Evolutionary conservation across 768 basidiomycete species (phyloP), one percentile per base, ranked within the genome.

Genomic region (Gautieria morchelliformis): DNA sequence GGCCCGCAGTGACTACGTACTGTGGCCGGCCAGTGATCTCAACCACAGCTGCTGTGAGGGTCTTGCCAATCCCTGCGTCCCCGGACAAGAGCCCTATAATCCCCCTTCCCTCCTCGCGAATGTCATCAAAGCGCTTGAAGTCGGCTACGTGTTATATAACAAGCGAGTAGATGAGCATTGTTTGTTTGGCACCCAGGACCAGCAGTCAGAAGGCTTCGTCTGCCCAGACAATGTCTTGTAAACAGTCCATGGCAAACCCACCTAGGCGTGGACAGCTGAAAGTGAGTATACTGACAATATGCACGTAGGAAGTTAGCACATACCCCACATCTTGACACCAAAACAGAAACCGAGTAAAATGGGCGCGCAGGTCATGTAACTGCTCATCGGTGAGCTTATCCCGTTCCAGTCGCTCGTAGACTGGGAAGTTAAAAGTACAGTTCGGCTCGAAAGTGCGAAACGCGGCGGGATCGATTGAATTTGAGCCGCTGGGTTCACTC

Each of bases 1-100:
- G 19, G 17, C 72, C 71, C 10, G 67, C 67, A 22, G 63, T 65
- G 44, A 73, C 62, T 2, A 53, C 55, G 51, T 71, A 71, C 1
- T 72, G 60, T 3, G 72, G 69, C 7, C 63, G 58, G 10, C 61
- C 61, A 2, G 66, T 68, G 17, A 56, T 44, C 50, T 72, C 68
- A 1, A 68, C 68, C 19, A 69, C 62, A n/a, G 70, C 71, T 5
- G 68, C 70, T 14, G 70, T 69, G 24, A 72, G 63, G 0, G 71
- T 60, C 42, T 60, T 60, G 5, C 59, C 59, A 35, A 22, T 20
- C 8, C 58, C 58, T n/a, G n/a, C n/a, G n/a, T n/a, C n/a, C n/a
- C n/a, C n/a, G n/a, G n/a, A n/a, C n/a, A n/a, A n/a, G n/a, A n/a
- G n/a, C n/a, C n/a, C n/a, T n/a, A n/a, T n/a, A n/a, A n/a, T n/a